These are phyloP conservation scores for Herpetomonas muscarum DNA, from an alignment of 208 protist genomes.

Conservation along the genomic window DNA sequence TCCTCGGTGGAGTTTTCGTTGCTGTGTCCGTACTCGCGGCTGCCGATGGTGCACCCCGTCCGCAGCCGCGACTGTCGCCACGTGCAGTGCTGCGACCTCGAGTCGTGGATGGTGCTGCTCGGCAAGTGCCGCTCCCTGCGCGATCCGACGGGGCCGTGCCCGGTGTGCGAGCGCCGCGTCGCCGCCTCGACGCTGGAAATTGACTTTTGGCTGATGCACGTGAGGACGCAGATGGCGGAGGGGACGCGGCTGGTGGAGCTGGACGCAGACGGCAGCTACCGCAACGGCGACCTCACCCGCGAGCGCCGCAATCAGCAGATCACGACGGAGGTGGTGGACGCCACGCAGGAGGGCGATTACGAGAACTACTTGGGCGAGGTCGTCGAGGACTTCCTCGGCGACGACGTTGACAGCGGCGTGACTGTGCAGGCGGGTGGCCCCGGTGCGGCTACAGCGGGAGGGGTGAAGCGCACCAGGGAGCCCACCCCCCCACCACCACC, in stretches of 20 bases:
- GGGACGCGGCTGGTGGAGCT: constrained; percentile 79
- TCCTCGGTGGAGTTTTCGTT: constrained; percentile 86
- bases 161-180: constrained; percentile 79
- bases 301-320: constrained; percentile 52
- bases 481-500: neutral
- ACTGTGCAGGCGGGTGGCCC: too few species aligned
- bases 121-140: constrained; percentile 75
- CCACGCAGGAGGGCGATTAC: constrained; percentile 48
- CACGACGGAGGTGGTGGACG: constrained; percentile 61
- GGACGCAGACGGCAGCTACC: constrained; percentile 65
- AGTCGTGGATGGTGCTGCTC: constrained; percentile 84
- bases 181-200: constrained; percentile 73
- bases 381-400: constrained; percentile 33
- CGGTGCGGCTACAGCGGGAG: too few species aligned
- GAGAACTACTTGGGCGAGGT: constrained; percentile 52
- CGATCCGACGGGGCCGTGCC: constrained; percentile 78
- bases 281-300: constrained; percentile 65
- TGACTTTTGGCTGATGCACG: constrained; percentile 76
- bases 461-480: too few species aligned
- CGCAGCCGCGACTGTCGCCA: constrained; percentile 76
- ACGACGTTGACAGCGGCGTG: constrained; percentile 12
- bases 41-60: constrained; percentile 59
- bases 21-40: constrained; percentile 78
- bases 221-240: constrained; percentile 63
- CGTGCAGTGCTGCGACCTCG: constrained; percentile 88